phyloP scores from a whole-genome alignment of 805 yeast genomes.

The Monosporozyma yasuniensis region DNA sequence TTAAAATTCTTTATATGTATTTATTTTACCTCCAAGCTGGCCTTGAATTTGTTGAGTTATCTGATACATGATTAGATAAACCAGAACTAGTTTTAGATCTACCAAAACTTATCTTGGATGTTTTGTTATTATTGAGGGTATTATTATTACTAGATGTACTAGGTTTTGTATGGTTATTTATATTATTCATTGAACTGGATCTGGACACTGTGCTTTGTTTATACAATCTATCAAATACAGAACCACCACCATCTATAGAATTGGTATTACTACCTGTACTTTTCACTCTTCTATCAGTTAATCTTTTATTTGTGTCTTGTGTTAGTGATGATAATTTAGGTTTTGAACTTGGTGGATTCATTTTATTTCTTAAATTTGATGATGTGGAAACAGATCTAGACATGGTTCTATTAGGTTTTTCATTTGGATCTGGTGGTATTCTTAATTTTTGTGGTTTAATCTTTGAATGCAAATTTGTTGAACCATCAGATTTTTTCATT shows the following conservation, averaged over 20 bases:
- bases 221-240: slow-evolving; percentile 24
- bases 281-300: background rate
- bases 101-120: slow-evolving; percentile 6
- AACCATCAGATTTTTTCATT: slow-evolving; percentile 2
- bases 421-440: background rate
- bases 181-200: slow-evolving; percentile 16
- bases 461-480: background rate
- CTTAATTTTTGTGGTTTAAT: background rate
- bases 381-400: background rate
- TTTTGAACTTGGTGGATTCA: background rate
- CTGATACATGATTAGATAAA: slow-evolving; percentile 3
- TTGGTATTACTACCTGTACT: slow-evolving; percentile 1
- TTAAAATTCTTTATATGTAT: background rate
- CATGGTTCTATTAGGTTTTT: background rate
- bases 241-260: slow-evolving; percentile 1
- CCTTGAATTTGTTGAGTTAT: slow-evolving; percentile 1
- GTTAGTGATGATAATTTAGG: background rate
- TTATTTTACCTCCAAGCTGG: slow-evolving; percentile 12
- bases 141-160: background rate
- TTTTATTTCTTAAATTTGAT: background rate
- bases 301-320: background rate
- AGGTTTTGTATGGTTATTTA: slow-evolving; percentile 1
- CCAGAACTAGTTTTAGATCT: slow-evolving; percentile 13
- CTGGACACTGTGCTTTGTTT: slow-evolving; percentile 15
- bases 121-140: background rate